Conservation (phyloP, 2,329 filamentous ascomycete genomes). For the Colletotrichum endophyticum region DNA sequence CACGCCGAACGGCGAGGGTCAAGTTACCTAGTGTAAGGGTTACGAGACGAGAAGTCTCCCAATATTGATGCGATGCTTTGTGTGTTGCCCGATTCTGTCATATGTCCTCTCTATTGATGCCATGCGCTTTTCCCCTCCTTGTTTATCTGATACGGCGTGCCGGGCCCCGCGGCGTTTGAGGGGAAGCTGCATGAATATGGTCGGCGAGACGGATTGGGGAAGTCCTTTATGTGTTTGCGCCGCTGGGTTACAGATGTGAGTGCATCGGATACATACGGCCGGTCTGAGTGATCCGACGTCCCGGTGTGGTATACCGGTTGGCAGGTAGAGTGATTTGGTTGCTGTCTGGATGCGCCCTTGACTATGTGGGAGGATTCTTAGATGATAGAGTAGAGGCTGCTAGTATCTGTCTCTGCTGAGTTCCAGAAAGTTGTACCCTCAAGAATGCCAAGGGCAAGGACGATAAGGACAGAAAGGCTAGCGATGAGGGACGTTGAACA, state of each 20-base stretch:
- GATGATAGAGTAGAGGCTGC: no score
- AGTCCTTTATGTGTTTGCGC: neutral
- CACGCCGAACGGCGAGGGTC: neutral
- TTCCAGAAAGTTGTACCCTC: no score
- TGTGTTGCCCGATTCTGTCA: no score
- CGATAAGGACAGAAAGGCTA: no score
- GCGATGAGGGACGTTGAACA: no score
- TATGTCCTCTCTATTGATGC: neutral
- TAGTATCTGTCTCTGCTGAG: no score
- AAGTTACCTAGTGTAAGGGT: neutral
- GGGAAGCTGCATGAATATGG: neutral
- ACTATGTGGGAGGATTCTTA: no score
- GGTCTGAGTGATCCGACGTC: neutral
- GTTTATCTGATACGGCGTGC: neutral
- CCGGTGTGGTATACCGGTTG: neutral
- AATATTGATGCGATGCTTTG: neutral
- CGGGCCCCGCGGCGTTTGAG: neutral
- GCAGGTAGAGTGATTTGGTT: neutral
- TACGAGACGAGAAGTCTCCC: neutral
- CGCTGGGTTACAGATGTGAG: neutral
- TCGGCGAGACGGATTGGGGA: neutral
- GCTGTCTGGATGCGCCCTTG: neutral
- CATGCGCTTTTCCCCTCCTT: neutral
- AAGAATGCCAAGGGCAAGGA: no score
- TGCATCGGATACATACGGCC: neutral